Evolutionary conservation across 306 rosid species (phyloP), one percentile per base, ranked within the genome.

Genomic region (Vicia villosa): DNA sequence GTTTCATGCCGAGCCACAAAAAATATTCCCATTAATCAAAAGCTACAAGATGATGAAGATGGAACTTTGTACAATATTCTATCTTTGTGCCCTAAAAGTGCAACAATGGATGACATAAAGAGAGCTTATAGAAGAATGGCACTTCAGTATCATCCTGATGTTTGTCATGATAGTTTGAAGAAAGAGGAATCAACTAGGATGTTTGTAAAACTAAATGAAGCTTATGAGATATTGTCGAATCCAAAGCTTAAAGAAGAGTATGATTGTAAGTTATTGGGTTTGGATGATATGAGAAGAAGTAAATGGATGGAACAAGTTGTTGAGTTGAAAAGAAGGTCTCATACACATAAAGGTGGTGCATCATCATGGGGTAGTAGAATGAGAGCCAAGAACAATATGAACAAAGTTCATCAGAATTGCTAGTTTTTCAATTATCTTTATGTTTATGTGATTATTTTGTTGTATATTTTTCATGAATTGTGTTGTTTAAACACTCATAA

Each of bases 51-150:
- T 7, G 67, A 75, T 4, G 40, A n/a, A n/a, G n/a, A 26, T 0
- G 41, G 2, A 5, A 63, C 85, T 59, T 83, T 82, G 40, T 89
- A 89, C 73, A 67, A 80, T 58, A 3, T 85, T 2, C 79, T 89
- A 4, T 65, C 72, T 8, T 38, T 89, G 80, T 85, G 80, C 47
- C 66, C 83, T 0, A 30, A 60, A 2, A 74, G 34, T 3, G 84
- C 86, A 21, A 87, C 82, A 46, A 24, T 12, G 26, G 81, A 78
- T 15, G 96, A 89, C 24, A 83, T 87, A 36, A 89, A 85, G 77
- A 84, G 54, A 60, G 93, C 93, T 0, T 87, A 89, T 4, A 76
- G 89, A 69, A 70, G 61, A 24, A 80, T 80, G 91, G 96, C 91
- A 0, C 86, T 80, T 28, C 72, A 24, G 13, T 84, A 85, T 46